Evolutionary conservation across 768 basidiomycete genomes (phyloP).

Genomic region (Hortiboletus flavorubellus): DNA sequence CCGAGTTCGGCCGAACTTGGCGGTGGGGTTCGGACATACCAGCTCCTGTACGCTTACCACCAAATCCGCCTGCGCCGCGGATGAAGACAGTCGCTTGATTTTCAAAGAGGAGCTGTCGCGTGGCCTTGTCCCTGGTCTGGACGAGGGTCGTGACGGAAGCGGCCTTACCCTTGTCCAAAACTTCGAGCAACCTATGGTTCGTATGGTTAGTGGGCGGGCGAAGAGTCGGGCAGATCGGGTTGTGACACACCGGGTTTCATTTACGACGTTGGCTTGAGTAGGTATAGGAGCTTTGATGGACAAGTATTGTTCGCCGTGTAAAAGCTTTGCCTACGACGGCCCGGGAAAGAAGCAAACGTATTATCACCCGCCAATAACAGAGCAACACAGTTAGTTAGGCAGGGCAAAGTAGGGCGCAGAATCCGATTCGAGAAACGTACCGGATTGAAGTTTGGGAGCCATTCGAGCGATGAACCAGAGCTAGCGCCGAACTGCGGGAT

Average conservation of each 20-base stretch:
- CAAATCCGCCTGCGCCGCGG: slow-evolving; percentile 94
- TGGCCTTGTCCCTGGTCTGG: slow-evolving; percentile 74
- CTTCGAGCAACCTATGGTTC: slow-evolving; percentile 63
- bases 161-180: slow-evolving; percentile 89
- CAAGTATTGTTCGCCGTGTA: slow-evolving; percentile 97
- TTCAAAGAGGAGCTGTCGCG: slow-evolving; percentile 83
- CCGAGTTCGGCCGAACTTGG: slow-evolving; percentile 1
- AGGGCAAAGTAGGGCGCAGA: neutral
- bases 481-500: slow-evolving; percentile 85
- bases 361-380: neutral
- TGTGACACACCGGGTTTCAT: slow-evolving; percentile 53
- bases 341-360: neutral
- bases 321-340: slow-evolving; percentile 72
- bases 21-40: slow-evolving; percentile 43
- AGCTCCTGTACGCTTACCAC: slow-evolving; percentile 79
- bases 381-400: neutral
- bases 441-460: slow-evolving; percentile 93
- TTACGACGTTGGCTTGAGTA: slow-evolving; percentile 76
- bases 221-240: neutral
- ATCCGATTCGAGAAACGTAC: slow-evolving; percentile 42
- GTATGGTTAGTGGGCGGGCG: slow-evolving; percentile 5
- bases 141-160: slow-evolving; percentile 81
- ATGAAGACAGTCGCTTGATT: slow-evolving; percentile 91
- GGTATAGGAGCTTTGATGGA: slow-evolving; percentile 85
- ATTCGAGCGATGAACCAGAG: slow-evolving; percentile 67